phyloP scores from a whole-genome alignment of 805 yeast genomes.

The Danielozyma ontarioensis region DNA sequence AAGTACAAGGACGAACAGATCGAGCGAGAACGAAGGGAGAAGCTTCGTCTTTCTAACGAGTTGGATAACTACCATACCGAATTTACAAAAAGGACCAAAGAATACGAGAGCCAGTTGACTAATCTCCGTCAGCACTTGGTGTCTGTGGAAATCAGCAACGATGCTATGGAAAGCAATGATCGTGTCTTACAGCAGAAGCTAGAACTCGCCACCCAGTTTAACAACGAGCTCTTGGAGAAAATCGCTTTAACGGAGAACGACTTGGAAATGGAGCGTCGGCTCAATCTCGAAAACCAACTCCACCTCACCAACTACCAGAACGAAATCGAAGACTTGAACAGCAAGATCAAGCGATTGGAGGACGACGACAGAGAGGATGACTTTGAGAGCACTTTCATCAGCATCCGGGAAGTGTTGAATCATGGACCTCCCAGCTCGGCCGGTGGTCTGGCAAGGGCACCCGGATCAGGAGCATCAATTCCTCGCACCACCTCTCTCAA shows the following conservation, averaged over 20 bases:
- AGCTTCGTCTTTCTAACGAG: slow-evolving; percentile 14
- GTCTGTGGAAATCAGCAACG: slow-evolving; percentile 39
- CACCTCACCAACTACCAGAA: slow-evolving; percentile 27
- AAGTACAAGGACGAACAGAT: slow-evolving; percentile 13
- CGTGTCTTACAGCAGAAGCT: slow-evolving; percentile 30
- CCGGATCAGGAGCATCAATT: neutral
- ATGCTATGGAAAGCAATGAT: slow-evolving; percentile 34
- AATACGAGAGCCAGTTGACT: slow-evolving; percentile 14
- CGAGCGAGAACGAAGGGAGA: slow-evolving; percentile 11
- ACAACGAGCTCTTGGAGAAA: slow-evolving; percentile 38
- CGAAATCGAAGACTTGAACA: slow-evolving; percentile 17
- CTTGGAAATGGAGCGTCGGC: slow-evolving; percentile 21
- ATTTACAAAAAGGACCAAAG: slow-evolving; percentile 6
- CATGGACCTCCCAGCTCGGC: slow-evolving; percentile 24
- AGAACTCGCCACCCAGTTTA: slow-evolving; percentile 30
- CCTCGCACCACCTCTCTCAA: slow-evolving; percentile 15
- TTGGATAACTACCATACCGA: slow-evolving; percentile 12
- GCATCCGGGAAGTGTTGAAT: slow-evolving; percentile 19
- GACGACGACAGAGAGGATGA: slow-evolving; percentile 2
- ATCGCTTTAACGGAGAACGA: slow-evolving; percentile 41
- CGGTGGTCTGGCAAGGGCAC: neutral
- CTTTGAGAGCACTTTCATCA: slow-evolving; percentile 16
- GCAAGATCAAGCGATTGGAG: slow-evolving; percentile 2
- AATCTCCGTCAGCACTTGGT: slow-evolving; percentile 27
- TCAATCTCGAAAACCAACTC: slow-evolving; percentile 19